phyloP scores from a whole-genome alignment of 345 rosid genomes.

The Excoecaria agallocha region DNA sequence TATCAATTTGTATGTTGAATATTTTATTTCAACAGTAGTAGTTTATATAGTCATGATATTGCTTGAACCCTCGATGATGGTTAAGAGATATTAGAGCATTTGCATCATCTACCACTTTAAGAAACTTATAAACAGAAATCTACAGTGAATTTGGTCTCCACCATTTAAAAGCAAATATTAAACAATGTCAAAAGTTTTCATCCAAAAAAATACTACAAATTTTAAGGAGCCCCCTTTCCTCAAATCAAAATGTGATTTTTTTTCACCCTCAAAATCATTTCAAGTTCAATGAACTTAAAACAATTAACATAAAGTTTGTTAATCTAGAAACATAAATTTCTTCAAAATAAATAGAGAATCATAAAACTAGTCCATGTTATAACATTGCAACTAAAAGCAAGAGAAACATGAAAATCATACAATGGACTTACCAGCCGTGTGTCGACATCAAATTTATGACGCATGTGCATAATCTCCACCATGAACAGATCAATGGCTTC shows the following conservation, averaged over 20 bases:
- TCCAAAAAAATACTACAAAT: too few species aligned
- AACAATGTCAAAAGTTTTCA: neutral
- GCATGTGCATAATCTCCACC: constrained; percentile 99
- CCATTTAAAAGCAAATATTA: neutral
- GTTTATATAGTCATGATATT: neutral
- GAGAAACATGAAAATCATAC: neutral
- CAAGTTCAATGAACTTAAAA: neutral
- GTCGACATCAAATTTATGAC: constrained; percentile 93
- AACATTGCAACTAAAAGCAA: neutral
- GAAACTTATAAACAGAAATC: neutral
- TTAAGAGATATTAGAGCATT: too few species aligned
- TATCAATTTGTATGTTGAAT: neutral
- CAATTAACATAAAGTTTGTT: neutral
- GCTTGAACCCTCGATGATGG: neutral
- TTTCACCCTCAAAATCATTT: neutral
- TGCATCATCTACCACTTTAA: neutral
- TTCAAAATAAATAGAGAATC: too few species aligned
- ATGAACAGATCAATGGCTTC: constrained; percentile 90
- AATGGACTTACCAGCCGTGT: constrained; percentile 66
- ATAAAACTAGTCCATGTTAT: neutral
- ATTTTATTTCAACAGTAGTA: neutral
- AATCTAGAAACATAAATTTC: neutral
- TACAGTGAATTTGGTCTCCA: neutral
- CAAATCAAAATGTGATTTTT: neutral
- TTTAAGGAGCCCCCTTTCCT: neutral